Conservation (phyloP, 1,139 yeast genomes). For the Blastobotrys aristatus region DNA sequence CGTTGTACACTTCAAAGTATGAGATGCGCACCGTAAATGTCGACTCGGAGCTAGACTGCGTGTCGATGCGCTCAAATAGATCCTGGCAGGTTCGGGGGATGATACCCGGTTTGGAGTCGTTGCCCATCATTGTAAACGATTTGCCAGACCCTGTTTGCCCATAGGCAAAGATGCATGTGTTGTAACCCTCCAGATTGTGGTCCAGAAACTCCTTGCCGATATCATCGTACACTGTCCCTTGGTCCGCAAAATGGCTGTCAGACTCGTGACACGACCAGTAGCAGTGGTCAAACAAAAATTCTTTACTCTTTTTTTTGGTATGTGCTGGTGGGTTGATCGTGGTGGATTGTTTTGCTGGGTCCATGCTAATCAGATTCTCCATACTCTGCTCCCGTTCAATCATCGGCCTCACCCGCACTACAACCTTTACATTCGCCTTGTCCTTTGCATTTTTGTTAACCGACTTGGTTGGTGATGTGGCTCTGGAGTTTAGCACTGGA, state of each 20-base stretch:
- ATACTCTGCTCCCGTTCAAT: conserved; percentile 29
- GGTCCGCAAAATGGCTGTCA: conserved; percentile 42
- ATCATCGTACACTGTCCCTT: conserved; percentile 45
- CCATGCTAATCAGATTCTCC: conserved; percentile 28
- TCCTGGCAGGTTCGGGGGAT: conserved; percentile 56
- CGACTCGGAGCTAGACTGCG: conserved; percentile 39
- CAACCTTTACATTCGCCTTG: conserved; percentile 37
- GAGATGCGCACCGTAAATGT: conserved; percentile 55
- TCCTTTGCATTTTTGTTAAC: not conserved
- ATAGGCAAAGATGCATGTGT: conserved; percentile 68
- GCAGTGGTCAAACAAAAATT: conserved; percentile 53
- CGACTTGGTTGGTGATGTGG: conserved; percentile 4
- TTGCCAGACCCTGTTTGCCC: conserved; percentile 80
- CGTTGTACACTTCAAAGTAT: conserved; percentile 70
- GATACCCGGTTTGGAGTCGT: conserved; percentile 47
- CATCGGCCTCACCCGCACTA: conserved; percentile 38
- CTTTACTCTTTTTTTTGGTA: conserved; percentile 14
- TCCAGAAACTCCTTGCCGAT: conserved; percentile 57
- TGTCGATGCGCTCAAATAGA: conserved; percentile 44
- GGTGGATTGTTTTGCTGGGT: conserved; percentile 23
- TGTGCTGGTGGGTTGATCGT: conserved; percentile 20
- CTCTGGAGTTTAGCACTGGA: not conserved
- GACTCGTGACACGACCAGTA: conserved; percentile 50
- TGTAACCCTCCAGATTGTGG: conserved; percentile 63
- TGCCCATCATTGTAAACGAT: conserved; percentile 71